phyloP scores from a whole-genome alignment of 805 yeast species.

The Metschnikowia borealis region DNA sequence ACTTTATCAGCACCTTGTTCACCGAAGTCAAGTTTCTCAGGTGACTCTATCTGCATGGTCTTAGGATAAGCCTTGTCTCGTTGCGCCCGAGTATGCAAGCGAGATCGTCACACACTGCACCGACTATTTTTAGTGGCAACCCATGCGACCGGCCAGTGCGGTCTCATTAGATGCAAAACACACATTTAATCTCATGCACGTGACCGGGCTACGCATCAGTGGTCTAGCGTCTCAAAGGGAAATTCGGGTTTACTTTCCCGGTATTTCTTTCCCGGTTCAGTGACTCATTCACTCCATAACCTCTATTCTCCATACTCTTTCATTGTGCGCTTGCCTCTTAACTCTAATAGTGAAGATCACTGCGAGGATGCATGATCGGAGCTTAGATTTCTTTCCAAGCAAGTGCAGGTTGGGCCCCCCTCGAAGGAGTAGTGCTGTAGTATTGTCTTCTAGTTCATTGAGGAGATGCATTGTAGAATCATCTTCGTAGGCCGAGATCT shows the following conservation, averaged over 20 bases:
- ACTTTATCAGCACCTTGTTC: too few species aligned
- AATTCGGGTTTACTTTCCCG: too few species aligned
- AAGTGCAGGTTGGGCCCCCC: background rate
- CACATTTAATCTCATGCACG: background rate
- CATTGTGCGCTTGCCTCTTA: slow-evolving; percentile 1
- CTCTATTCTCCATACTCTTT: background rate
- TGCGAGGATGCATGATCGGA: slow-evolving; percentile 15
- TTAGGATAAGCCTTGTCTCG: background rate
- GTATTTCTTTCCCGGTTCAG: background rate
- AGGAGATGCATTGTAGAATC: slow-evolving; percentile 12
- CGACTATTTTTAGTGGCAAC: background rate
- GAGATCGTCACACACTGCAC: background rate
- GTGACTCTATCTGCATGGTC: background rate
- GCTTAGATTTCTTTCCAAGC: background rate
- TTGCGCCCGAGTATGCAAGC: background rate
- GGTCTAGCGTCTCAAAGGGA: too few species aligned
- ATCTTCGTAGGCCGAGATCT: background rate
- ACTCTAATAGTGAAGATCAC: slow-evolving; percentile 14
- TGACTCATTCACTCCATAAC: background rate
- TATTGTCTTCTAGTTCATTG: background rate
- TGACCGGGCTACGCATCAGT: background rate
- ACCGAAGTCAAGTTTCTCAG: background rate
- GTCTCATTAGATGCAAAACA: background rate
- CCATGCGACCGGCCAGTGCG: background rate
- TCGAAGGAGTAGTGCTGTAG: background rate